Base-by-base conservation (phyloP, 768 basidiomycete genomes). In the Xerocomellus amylosporus region DNA sequence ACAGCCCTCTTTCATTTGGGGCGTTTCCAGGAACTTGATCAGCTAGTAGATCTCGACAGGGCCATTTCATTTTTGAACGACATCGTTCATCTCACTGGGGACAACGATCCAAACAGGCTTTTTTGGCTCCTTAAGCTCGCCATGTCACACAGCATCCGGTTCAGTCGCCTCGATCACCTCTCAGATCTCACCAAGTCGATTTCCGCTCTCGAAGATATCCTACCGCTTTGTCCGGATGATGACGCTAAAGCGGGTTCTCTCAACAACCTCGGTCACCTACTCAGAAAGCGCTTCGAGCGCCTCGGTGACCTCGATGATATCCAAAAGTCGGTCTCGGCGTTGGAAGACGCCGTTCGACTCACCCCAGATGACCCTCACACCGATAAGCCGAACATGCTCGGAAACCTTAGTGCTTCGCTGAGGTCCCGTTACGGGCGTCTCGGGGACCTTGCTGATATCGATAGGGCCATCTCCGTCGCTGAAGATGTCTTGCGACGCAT, bases 341-440 rank as follows among this genome's bases (percentile, higher is more conserved):
- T 41, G 19, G 49, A 46, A 38, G 49, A 50, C 6, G 57, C 49
- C 2, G 13, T 58, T 15, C 40, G n/a, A n/a, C 48, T 53, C n/a
- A 36, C 49, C 7, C 46, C 49, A 10, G 43, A 56, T 28, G 48
- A 20, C 12, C 59, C 64, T 49, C 19, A n/a, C 20, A 28, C 58
- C n/a, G 28, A 51, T 17, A 48, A 56, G 31, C 30, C 53, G 14
- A 37, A 15, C 34, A 34, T 15, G 19, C 46, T 62, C 10, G 47
- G 31, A 38, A 65, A 59, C 50, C 64, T 67, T n/a, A 61, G 55
- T 12, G 36, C 41, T 28, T 43, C 58, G 28, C 58, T 64, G 26
- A 44, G 41, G 44, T 8, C 30, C 36, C 52, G 47, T 12, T 57
- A 48, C 15, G 39, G 43, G 1, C 13, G 20, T 20, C 39, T 26